These are phyloP conservation scores for Boechera stricta DNA, from an alignment of 345 rosid species.

Conservation along the genomic window DNA sequence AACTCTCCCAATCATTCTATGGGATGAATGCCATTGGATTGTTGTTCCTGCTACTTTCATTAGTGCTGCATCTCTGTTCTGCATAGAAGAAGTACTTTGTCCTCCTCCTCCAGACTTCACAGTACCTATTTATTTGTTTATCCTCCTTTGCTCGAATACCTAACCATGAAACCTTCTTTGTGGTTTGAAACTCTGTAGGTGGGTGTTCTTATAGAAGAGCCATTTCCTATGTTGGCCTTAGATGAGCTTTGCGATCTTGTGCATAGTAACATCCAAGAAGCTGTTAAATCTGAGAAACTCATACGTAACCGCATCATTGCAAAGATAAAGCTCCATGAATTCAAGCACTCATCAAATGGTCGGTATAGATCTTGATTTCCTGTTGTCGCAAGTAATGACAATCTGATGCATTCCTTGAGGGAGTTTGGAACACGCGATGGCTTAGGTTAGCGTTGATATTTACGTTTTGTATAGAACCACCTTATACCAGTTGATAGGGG, in stretches of 20 bases:
- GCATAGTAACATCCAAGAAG: constrained; percentile 65
- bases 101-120: constrained; percentile 12
- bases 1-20: constrained; percentile 86
- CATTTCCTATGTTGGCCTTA: constrained; percentile 87
- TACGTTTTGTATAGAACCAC: constrained; percentile 37
- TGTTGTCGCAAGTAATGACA: neutral
- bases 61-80: constrained; percentile 92
- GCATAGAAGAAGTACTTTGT: constrained; percentile 78
- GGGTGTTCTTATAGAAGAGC: constrained; percentile 96
- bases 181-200: constrained; percentile 58
- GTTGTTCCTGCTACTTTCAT: constrained; percentile 95
- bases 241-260: constrained; percentile 76
- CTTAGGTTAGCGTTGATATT: constrained; percentile 36
- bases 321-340: constrained; percentile 52
- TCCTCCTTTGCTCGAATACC: constrained; percentile 6
- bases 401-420: constrained; percentile 34
- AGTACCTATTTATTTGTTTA: neutral
- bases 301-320: constrained; percentile 58
- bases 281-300: constrained; percentile 57
- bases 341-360: constrained; percentile 70
- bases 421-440: constrained; percentile 18
- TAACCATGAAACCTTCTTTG: constrained; percentile 1
- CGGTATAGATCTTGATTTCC: constrained; percentile 52
- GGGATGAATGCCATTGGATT: constrained; percentile 99
- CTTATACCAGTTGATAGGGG: constrained; percentile 36